Percentiles rank a stretch among this genome's conserved stretches.
Evolutionary conservation across 768 basidiomycete species (phyloP).

Genomic region (Amanita pallidorosea): DNA sequence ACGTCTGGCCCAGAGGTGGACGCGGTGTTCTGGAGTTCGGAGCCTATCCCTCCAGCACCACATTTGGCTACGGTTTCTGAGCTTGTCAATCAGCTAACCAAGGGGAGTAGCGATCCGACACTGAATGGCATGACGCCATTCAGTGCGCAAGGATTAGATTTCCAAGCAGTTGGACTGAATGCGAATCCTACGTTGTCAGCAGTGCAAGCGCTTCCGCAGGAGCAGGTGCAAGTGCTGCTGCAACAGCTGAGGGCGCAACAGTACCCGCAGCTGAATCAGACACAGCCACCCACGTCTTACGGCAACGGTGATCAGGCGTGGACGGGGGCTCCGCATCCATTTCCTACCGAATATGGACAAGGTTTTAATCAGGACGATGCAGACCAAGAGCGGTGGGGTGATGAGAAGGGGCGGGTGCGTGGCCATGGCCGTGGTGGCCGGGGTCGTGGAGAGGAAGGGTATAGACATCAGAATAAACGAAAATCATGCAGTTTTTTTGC

Average conservation of each 20-base stretch:
- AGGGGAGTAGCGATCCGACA: conserved; percentile 26
- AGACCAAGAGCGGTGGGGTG: conserved; percentile 33
- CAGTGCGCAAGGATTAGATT: conserved; percentile 20
- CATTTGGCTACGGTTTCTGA: conserved; percentile 50
- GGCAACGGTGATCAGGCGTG: conserved; percentile 28
- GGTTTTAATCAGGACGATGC: conserved; percentile 32
- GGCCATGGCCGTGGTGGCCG: conserved; percentile 50
- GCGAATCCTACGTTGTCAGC: conserved; percentile 31
- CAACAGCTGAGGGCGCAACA: conserved; percentile 21
- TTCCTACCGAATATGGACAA: conserved; percentile 41
- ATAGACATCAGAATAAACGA: conserved; percentile 69
- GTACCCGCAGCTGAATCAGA: conserved; percentile 20
- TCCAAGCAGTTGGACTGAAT: conserved; percentile 33
- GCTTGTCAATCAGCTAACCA: conserved; percentile 53
- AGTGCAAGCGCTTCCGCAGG: conserved; percentile 37
- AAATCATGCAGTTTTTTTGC: conserved; percentile 86
- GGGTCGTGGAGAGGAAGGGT: conserved; percentile 41
- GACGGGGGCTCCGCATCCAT: conserved; percentile 25
- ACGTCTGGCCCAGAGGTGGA: conserved; percentile 60
- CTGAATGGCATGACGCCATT: conserved; percentile 22
- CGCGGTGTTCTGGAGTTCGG: conserved; percentile 51
- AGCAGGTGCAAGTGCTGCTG: conserved; percentile 56
- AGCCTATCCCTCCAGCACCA: conserved; percentile 18
- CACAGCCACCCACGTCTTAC: conserved; percentile 29
- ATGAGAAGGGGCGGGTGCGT: conserved; percentile 33